Conservation (phyloP, 2,329 filamentous ascomycete species). For the Rosellinia necatrix region DNA sequence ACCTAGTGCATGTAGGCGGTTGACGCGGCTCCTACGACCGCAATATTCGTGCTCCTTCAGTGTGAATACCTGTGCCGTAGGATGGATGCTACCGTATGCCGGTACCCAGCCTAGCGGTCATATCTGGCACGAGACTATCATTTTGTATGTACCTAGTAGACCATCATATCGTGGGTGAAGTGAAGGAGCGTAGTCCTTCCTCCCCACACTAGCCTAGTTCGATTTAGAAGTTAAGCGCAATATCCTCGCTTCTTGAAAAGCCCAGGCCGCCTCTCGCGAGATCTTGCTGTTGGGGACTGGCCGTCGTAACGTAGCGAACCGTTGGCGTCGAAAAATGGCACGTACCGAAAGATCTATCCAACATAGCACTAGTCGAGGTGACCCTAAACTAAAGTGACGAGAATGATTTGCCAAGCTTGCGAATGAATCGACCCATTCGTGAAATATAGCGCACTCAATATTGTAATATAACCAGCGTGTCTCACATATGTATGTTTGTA, state of each 20-base stretch:
- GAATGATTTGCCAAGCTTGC: background rate
- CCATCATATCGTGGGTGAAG: background rate
- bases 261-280: background rate
- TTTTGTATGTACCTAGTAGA: too few species aligned
- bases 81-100: too few species aligned
- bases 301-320: background rate
- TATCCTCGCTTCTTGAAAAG: conserved; percentile 3
- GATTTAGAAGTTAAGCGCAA: conserved; percentile 1
- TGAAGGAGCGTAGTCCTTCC: background rate
- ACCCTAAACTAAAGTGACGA: background rate
- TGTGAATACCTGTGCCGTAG: too few species aligned
- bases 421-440: background rate
- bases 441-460: background rate
- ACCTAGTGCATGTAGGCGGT: background rate
- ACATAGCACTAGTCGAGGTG: background rate
- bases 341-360: background rate
- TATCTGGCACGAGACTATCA: too few species aligned
- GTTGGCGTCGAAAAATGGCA: background rate
- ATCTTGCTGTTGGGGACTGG: too few species aligned
- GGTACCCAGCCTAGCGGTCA: conserved; percentile 5
- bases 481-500: background rate
- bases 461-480: background rate
- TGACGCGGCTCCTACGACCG: background rate
- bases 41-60: background rate
- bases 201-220: conserved; percentile 6